Evolutionary conservation across 495 filamentous ascomycete species (phyloP).

Genomic region (Aspergillus cavernicola): DNA sequence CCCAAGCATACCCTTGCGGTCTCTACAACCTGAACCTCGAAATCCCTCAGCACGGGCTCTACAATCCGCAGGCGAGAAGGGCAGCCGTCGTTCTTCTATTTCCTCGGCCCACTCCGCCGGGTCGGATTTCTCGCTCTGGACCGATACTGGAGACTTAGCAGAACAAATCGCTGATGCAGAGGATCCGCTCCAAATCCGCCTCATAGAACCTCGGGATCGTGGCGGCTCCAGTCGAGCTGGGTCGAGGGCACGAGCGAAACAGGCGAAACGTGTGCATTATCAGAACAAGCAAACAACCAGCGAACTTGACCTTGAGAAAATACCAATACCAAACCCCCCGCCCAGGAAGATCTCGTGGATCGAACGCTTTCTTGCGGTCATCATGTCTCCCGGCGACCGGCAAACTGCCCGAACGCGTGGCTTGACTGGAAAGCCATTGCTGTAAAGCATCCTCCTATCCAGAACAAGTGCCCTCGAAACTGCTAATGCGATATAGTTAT

Average conservation of each 20-base stretch:
- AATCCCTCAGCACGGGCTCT: constrained; percentile 31
- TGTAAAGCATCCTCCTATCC: constrained; percentile 52
- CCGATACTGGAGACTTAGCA: constrained; percentile 88
- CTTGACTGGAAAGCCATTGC: constrained; percentile 88
- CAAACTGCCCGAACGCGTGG: constrained; percentile 71
- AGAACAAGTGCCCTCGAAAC: not conserved
- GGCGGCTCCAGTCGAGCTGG: constrained; percentile 35
- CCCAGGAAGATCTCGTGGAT: constrained; percentile 57
- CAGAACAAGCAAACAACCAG: constrained; percentile 39
- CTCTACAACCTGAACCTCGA: constrained; percentile 41
- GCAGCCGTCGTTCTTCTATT: constrained; percentile 49
- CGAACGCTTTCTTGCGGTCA: constrained; percentile 66
- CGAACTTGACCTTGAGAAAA: constrained; percentile 62
- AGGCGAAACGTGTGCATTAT: constrained; percentile 53
- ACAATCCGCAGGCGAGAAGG: constrained; percentile 44
- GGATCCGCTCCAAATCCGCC: constrained; percentile 66
- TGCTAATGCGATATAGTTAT: constrained; percentile 61
- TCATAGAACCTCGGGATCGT: constrained; percentile 60
- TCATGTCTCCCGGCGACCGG: constrained; percentile 77
- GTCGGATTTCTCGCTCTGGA: constrained; percentile 79
- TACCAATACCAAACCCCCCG: constrained; percentile 69
- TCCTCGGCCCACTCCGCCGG: constrained; percentile 58
- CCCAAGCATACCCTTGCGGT: constrained; percentile 55
- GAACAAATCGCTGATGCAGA: constrained; percentile 82
- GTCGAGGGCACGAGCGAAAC: constrained; percentile 29